Evolutionary conservation across 2,329 filamentous ascomycete species (phyloP).

Genomic region (Pseudocercospora cruenta): DNA sequence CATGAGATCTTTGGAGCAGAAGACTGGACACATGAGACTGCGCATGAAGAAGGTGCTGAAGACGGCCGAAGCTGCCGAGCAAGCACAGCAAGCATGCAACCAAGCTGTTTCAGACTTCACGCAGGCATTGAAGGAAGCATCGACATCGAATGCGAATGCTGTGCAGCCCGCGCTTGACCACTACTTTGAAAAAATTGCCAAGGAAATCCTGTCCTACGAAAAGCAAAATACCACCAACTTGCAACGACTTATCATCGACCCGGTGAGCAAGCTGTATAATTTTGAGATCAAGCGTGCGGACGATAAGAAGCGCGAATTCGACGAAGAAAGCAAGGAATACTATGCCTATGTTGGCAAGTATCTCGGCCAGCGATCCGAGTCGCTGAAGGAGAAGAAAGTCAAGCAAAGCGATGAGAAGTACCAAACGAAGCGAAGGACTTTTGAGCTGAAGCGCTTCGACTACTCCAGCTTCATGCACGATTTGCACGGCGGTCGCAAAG

Average conservation of each 20-base stretch:
- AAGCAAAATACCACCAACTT: slow-evolving; percentile 80
- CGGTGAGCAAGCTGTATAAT: slow-evolving; percentile 86
- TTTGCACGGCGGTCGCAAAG: slow-evolving; percentile 96
- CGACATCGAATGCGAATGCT: slow-evolving; percentile 88
- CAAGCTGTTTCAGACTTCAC: slow-evolving; percentile 82
- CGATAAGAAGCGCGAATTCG: slow-evolving; percentile 94
- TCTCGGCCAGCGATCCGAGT: slow-evolving; percentile 93
- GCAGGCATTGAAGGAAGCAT: slow-evolving; percentile 83
- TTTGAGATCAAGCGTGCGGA: slow-evolving; percentile 98
- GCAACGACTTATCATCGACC: slow-evolving; percentile 93
- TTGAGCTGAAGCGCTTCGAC: slow-evolving; percentile 96
- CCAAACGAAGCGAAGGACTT: slow-evolving; percentile 87
- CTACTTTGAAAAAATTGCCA: slow-evolving; percentile 96
- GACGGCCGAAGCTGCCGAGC: slow-evolving; percentile 84
- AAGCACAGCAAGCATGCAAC: slow-evolving; percentile 80
- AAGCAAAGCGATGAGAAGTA: slow-evolving; percentile 95
- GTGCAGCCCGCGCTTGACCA: slow-evolving; percentile 97
- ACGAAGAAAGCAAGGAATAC: slow-evolving; percentile 98
- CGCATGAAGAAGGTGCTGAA: slow-evolving; percentile 97
- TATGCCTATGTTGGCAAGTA: slow-evolving; percentile 95
- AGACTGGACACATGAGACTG: slow-evolving; percentile 88
- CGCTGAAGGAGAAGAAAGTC: slow-evolving; percentile 95
- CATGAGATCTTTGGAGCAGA: slow-evolving; percentile 94
- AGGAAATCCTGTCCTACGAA: slow-evolving; percentile 86
- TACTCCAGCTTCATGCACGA: slow-evolving; percentile 99